Evolutionary conservation across 1,284 basidiomycete genomes (phyloP).

Genomic region (Cryptococcus wingfieldii): DNA sequence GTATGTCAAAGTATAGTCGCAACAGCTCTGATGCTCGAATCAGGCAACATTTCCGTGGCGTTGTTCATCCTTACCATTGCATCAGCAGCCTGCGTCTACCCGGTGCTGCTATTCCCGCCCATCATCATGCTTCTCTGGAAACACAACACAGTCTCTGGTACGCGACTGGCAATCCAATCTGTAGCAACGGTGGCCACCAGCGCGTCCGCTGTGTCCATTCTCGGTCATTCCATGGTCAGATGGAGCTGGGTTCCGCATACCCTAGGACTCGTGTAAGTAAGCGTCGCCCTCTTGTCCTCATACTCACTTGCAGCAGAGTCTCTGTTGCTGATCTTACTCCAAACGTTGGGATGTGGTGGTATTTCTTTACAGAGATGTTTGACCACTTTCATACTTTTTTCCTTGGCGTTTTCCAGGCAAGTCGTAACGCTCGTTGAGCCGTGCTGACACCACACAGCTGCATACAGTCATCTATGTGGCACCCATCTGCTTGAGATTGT

Average conservation of each 20-base stretch:
- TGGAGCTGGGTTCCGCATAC: conserved; percentile 65
- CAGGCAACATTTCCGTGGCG: conserved; percentile 58
- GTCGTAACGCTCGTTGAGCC: conserved; percentile 26
- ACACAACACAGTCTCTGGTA: too few relatives aligned
- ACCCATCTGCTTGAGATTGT: conserved; percentile 82
- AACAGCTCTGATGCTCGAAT: not conserved
- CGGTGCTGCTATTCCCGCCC: conserved; percentile 64
- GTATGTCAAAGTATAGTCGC: conserved; percentile 47
- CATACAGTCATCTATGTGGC: conserved; percentile 80
- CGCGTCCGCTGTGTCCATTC: not conserved
- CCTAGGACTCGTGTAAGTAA: conserved; percentile 75
- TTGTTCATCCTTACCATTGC: conserved; percentile 66
- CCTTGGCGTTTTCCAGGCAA: conserved; percentile 86
- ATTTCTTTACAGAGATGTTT: conserved; percentile 99
- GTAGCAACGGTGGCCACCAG: too few relatives aligned
- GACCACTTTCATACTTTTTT: conserved; percentile 96
- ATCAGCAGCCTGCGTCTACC: conserved; percentile 67
- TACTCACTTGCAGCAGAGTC: conserved; percentile 50
- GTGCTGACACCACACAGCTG: conserved; percentile 52
- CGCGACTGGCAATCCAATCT: not conserved
- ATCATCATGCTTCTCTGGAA: conserved; percentile 59
- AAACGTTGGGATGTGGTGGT: conserved; percentile 95
- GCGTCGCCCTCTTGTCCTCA: not conserved
- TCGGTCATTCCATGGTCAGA: conserved; percentile 12
- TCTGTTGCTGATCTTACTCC: conserved; percentile 82